These are phyloP conservation scores for Atractiella rhizophila DNA, from an alignment of 768 basidiomycete genomes.

Conservation along the genomic window DNA sequence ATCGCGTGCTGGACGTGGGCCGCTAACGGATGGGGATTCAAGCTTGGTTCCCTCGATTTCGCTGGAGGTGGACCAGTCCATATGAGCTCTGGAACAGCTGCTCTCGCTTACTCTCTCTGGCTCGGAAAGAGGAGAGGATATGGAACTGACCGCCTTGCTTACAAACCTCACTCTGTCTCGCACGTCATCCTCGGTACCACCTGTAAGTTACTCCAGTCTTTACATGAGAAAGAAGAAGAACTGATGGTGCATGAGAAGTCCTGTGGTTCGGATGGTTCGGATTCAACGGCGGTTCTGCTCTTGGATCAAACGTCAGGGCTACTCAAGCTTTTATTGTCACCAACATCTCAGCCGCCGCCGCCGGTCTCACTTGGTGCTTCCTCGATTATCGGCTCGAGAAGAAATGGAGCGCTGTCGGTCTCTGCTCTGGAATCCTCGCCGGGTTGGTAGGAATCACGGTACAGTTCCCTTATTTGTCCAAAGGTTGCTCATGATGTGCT, in stretches of 20 bases:
- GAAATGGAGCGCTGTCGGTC: conserved; percentile 82
- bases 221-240: not conserved
- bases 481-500: not conserved
- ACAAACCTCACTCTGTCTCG: conserved; percentile 80
- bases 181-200: conserved; percentile 84
- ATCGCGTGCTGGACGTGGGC: conserved; percentile 67
- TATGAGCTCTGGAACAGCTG: conserved; percentile 77
- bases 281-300: conserved; percentile 78
- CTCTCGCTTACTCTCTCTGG: conserved; percentile 60
- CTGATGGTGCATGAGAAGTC: conserved; percentile 57
- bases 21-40: conserved; percentile 43
- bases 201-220: too few relatives aligned
- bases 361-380: conserved; percentile 74
- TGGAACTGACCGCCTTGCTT: conserved; percentile 67
- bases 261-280: conserved; percentile 39
- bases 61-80: conserved; percentile 94
- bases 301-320: conserved; percentile 67
- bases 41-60: conserved; percentile 49
- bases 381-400: conserved; percentile 70
- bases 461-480: not conserved
- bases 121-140: conserved; percentile 78
- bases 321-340: conserved; percentile 75
- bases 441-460: conserved; percentile 65
- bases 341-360: conserved; percentile 71
- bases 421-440: conserved; percentile 79